phyloP scores from a whole-genome alignment of 495 filamentous ascomycete species.

The Penicillium salamii region DNA sequence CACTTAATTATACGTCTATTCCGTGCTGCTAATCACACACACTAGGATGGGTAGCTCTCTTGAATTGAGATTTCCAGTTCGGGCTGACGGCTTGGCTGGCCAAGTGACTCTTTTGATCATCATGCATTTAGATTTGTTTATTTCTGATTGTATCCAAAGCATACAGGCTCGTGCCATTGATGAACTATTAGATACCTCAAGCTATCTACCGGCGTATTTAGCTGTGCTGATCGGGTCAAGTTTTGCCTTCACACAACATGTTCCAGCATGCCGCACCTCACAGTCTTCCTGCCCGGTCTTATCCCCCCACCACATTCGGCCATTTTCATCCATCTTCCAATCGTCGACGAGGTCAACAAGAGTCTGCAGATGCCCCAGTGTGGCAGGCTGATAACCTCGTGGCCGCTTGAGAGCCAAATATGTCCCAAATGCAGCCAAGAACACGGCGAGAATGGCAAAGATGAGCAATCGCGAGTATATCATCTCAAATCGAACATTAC shows the following conservation, averaged over 20 bases:
- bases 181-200: too few species aligned
- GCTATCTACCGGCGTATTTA: slow-evolving; percentile 6
- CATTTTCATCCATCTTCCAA: slow-evolving; percentile 29
- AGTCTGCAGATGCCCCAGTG: slow-evolving; percentile 45
- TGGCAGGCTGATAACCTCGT: slow-evolving; percentile 38
- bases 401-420: slow-evolving; percentile 32
- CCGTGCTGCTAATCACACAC: too few species aligned
- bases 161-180: too few species aligned
- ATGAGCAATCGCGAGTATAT: slow-evolving; percentile 35
- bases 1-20: too few species aligned
- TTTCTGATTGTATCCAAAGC: too few species aligned
- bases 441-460: slow-evolving; percentile 25
- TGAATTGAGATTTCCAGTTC: too few species aligned
- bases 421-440: slow-evolving; percentile 35
- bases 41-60: too few species aligned
- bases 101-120: too few species aligned
- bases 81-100: too few species aligned
- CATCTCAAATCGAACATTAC: slow-evolving; percentile 36
- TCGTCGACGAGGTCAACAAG: slow-evolving; percentile 45
- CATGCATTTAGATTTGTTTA: too few species aligned
- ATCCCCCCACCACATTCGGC: slow-evolving; percentile 44
- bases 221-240: slow-evolving; percentile 8
- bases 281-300: slow-evolving; percentile 17
- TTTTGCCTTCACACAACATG: neutral
- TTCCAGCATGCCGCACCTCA: slow-evolving; percentile 15